Evolutionary conservation across 495 filamentous ascomycete genomes (phyloP).

Genomic region (Antarctomyces pellizariae): DNA sequence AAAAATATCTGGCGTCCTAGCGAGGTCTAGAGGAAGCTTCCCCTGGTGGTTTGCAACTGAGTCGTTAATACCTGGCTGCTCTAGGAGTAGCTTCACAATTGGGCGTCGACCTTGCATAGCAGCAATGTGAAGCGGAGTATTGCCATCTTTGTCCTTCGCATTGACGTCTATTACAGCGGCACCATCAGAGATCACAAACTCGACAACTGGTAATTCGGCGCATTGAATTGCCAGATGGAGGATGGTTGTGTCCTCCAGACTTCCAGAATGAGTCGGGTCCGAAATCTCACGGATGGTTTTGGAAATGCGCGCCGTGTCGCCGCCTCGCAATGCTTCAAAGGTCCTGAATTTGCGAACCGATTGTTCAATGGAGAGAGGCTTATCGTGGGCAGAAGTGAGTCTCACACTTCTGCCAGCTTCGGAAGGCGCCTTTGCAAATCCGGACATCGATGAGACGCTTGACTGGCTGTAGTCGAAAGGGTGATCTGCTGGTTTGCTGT

Average conservation of each 20-base stretch:
- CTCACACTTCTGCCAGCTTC: slow-evolving; percentile 1
- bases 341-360: slow-evolving; percentile 84
- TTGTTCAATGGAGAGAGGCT: slow-evolving; percentile 52
- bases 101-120: slow-evolving; percentile 56
- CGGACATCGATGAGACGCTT: neutral
- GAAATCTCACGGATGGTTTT: slow-evolving; percentile 55
- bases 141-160: slow-evolving; percentile 73
- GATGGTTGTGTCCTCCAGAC: slow-evolving; percentile 60
- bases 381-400: slow-evolving; percentile 3
- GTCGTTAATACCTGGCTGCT: slow-evolving; percentile 64
- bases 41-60: slow-evolving; percentile 75
- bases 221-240: slow-evolving; percentile 94
- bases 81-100: slow-evolving; percentile 59
- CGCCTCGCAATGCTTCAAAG: slow-evolving; percentile 75
- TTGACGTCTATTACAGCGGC: slow-evolving; percentile 55
- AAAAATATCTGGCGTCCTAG: slow-evolving; percentile 79
- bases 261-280: slow-evolving; percentile 19
- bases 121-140: slow-evolving; percentile 79
- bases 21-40: slow-evolving; percentile 68
- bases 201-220: slow-evolving; percentile 84
- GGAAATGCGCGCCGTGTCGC: slow-evolving; percentile 74
- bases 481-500: slow-evolving; percentile 14
- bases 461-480: slow-evolving; percentile 5
- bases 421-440: neutral
- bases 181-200: slow-evolving; percentile 65